These are phyloP conservation scores for Selaginella tamariscina DNA, from an alignment of 75 land plant species.

Conservation along the genomic window DNA sequence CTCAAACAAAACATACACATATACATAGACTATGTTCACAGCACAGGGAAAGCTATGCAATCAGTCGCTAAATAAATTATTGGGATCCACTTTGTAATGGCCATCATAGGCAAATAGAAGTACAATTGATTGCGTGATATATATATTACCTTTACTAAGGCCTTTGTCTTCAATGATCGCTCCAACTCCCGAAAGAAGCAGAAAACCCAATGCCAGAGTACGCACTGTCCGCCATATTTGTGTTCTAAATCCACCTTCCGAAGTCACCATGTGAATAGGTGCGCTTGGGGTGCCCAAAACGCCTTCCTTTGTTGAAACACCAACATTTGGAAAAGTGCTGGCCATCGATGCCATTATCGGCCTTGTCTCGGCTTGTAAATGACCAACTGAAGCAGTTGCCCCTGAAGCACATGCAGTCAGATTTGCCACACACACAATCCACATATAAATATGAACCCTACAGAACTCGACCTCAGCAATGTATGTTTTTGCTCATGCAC, in stretches of 20 bases:
- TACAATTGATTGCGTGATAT: too few relatives aligned
- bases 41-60: background rate
- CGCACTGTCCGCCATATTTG: slow-evolving; percentile 94
- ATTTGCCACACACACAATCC: background rate
- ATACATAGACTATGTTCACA: too few relatives aligned
- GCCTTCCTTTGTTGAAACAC: slow-evolving; percentile 65
- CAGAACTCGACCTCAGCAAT: background rate
- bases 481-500: too few relatives aligned
- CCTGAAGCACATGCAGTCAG: slow-evolving; percentile 6
- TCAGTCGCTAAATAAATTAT: background rate
- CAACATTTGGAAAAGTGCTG: slow-evolving; percentile 47
- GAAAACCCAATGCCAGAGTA: slow-evolving; percentile 65
- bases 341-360: slow-evolving; percentile 23
- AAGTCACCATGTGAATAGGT: slow-evolving; percentile 89
- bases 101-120: background rate
- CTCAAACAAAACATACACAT: too few relatives aligned
- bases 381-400: slow-evolving; percentile 38
- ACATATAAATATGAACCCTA: background rate
- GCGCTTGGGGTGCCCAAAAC: slow-evolving; percentile 69
- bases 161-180: slow-evolving; percentile 94
- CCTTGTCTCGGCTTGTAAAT: slow-evolving; percentile 11
- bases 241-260: slow-evolving; percentile 81
- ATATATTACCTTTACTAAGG: slow-evolving; percentile 65
- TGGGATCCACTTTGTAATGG: background rate
- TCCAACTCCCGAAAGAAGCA: slow-evolving; percentile 80